phyloP scores from a whole-genome alignment of 2,329 filamentous ascomycete species.

The Diplodia corticola region DNA sequence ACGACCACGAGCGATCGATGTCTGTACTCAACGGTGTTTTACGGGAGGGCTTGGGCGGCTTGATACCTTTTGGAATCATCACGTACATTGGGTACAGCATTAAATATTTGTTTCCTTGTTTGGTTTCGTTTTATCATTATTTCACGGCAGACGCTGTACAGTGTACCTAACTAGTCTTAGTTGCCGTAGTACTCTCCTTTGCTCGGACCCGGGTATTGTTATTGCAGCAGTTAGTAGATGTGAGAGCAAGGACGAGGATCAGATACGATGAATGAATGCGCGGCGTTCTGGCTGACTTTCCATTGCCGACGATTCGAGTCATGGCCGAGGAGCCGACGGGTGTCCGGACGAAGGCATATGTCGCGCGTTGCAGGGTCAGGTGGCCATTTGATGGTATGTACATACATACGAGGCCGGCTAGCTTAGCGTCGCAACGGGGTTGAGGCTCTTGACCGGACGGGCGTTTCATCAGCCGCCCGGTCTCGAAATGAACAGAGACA shows the following conservation, averaged over 20 bases:
- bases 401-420: too few species aligned
- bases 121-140: not conserved
- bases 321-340: too few species aligned
- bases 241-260: not conserved
- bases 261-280: constrained; percentile 16
- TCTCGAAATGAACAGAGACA: too few species aligned
- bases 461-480: too few species aligned
- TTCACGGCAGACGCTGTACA: constrained; percentile 15
- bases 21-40: constrained; percentile 18
- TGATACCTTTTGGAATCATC: constrained; percentile 23
- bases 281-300: constrained; percentile 2
- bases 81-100: constrained; percentile 23
- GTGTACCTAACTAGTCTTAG: constrained; percentile 19
- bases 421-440: too few species aligned
- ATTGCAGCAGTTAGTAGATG: not conserved
- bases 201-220: not conserved
- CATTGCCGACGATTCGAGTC: not conserved
- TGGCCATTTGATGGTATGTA: too few species aligned
- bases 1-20: constrained; percentile 17
- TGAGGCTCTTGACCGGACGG: too few species aligned
- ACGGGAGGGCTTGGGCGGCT: constrained; percentile 8
- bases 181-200: constrained; percentile 11
- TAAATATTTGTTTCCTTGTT: not conserved
- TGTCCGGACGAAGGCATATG: too few species aligned
- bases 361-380: not conserved